phyloP scores from a whole-genome alignment of 2,329 filamentous ascomycete species.

The Exophiala lecanii-corni region DNA sequence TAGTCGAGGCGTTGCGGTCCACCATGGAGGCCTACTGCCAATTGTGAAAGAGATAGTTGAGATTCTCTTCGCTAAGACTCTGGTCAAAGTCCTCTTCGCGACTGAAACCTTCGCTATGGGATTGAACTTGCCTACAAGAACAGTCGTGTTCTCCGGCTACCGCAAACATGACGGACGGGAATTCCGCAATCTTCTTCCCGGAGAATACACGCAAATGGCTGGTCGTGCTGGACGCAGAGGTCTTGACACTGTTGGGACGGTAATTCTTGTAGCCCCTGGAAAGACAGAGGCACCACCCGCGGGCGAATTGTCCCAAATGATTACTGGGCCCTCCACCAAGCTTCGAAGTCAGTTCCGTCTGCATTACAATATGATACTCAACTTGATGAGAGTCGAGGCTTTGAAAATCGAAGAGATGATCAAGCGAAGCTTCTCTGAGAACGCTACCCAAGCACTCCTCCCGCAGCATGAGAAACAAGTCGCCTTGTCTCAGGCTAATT shows the following conservation, averaged over 20 bases:
- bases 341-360: constrained; percentile 91
- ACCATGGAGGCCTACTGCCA: constrained; percentile 88
- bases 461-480: constrained; percentile 96
- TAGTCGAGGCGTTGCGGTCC: constrained; percentile 84
- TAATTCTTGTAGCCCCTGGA: constrained; percentile 81
- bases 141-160: constrained; percentile 95
- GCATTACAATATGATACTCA: constrained; percentile 99
- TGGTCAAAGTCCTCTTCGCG: constrained; percentile 95
- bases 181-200: constrained; percentile 85
- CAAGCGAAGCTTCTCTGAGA: constrained; percentile 97
- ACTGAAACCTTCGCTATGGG: constrained; percentile 99
- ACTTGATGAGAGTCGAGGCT: constrained; percentile 88
- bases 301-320: constrained; percentile 81
- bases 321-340: constrained; percentile 91
- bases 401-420: constrained; percentile 99
- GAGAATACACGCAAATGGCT: constrained; percentile 98
- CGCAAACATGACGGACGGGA: constrained; percentile 91
- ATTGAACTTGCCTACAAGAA: constrained; percentile 88
- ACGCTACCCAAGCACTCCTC: constrained; percentile 88
- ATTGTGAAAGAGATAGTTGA: constrained; percentile 98
- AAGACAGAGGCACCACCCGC: constrained; percentile 85
- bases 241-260: constrained; percentile 84
- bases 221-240: constrained; percentile 89
- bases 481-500: constrained; percentile 82
- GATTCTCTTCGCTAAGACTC: constrained; percentile 87